Conservation (phyloP, 805 yeast species). For the Metschnikowia arizonensis region DNA sequence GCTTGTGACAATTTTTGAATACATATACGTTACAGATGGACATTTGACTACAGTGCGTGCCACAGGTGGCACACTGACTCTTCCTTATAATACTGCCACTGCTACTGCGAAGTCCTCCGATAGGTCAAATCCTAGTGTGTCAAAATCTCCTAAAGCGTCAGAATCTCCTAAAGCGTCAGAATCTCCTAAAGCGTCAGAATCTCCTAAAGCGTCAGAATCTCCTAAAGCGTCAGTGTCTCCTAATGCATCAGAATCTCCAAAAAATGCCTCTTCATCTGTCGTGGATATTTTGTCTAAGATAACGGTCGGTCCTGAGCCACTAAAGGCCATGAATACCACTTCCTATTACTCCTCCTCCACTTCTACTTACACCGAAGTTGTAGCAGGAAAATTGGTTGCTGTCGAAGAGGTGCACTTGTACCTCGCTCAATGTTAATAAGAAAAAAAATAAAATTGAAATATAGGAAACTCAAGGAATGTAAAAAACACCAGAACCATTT, state of each 20-base stretch:
- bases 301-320: conserved; percentile 1
- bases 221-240: no score
- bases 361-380: conserved; percentile 1
- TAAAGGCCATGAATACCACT: background rate
- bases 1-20: conserved; percentile 28
- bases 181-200: no score
- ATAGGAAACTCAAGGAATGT: background rate
- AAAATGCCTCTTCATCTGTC: background rate
- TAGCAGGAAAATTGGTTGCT: background rate
- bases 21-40: conserved; percentile 31
- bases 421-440: background rate
- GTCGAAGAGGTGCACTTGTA: conserved; percentile 4
- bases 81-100: conserved; percentile 5
- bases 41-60: conserved; percentile 24
- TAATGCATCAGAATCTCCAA: no score
- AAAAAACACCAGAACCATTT: no score
- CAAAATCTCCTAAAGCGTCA: no score
- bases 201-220: no score
- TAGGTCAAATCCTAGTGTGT: background rate
- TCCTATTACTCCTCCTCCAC: conserved; percentile 4
- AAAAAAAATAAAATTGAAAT: no score
- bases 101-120: background rate
- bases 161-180: no score
- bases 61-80: conserved; percentile 15
- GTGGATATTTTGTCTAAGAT: background rate